Evolutionary conservation across 352 stramenopile genomes (phyloP).

Genomic region (Phytophthora megakarya): DNA sequence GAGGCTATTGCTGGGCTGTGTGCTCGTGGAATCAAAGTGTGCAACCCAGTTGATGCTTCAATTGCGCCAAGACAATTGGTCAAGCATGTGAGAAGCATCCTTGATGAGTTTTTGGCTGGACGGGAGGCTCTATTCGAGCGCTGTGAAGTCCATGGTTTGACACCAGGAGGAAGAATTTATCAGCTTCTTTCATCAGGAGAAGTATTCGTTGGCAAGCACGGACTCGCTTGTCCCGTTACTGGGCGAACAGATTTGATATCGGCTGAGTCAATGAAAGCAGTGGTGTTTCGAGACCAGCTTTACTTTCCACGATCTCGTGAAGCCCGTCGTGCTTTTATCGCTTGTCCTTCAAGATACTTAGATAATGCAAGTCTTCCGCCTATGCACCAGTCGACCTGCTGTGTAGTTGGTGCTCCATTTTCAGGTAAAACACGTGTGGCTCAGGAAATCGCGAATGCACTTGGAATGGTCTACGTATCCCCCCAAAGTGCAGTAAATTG

Average conservation of each 20-base stretch:
- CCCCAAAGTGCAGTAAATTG: slow-evolving; percentile 53
- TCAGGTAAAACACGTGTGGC: slow-evolving; percentile 46
- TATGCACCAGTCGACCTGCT: slow-evolving; percentile 40
- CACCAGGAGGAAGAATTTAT: slow-evolving; percentile 1
- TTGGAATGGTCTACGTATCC: slow-evolving; percentile 57
- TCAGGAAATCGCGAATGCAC: slow-evolving; percentile 27
- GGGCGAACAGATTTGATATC: slow-evolving; percentile 14
- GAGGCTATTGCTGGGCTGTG: slow-evolving; percentile 42
- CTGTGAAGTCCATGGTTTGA: slow-evolving; percentile 39
- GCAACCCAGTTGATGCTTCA: slow-evolving; percentile 30
- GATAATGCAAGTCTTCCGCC: slow-evolving; percentile 28
- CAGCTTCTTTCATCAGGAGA: slow-evolving; percentile 47
- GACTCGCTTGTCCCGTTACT: slow-evolving; percentile 46
- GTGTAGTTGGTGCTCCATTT: slow-evolving; percentile 41
- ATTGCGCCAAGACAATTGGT: slow-evolving; percentile 41
- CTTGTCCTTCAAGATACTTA: slow-evolving; percentile 31
- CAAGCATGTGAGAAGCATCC: slow-evolving; percentile 30
- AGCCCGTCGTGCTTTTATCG: slow-evolving; percentile 21
- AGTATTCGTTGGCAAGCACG: slow-evolving; percentile 58
- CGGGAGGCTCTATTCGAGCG: slow-evolving; percentile 55
- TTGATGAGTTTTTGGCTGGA: slow-evolving; percentile 42
- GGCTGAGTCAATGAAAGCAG: slow-evolving; percentile 1
- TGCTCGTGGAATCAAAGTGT: slow-evolving; percentile 42
- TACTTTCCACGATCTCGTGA: slow-evolving; percentile 58
- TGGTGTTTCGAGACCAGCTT: slow-evolving; percentile 55